Base-by-base conservation (phyloP, 2,329 filamentous ascomycete species). In the Alternaria angustiovoidea region DNA sequence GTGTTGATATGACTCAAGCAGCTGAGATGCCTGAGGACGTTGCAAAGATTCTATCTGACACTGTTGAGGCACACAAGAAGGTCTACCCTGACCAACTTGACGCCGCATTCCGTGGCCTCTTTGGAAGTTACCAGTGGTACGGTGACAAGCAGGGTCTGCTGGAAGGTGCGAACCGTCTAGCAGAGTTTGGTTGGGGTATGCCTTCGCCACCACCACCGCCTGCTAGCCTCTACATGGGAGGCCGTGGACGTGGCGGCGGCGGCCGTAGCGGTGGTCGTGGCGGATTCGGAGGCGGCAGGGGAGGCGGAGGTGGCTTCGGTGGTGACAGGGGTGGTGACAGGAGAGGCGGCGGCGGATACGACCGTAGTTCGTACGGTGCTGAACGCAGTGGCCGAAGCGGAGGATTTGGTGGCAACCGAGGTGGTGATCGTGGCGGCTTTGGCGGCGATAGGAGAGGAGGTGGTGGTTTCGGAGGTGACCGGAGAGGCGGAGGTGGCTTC, bases 51-150 rank as follows among this genome's bases (percentile, higher is more conserved):
- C 82, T 91, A 48, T 64, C 75, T 5, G 71, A 83, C 14, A 46
- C 85, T 16, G 68, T 75, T 9, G 66, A 80, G 1, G 82, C 84
- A 3, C 82, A 85, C 59, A 67, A 79, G 47, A 66, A 65, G 4
- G 70, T 87, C 3, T 81, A 82, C 16, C 73, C 72, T 7, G 68
- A 74, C 4, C 62, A 81, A 44, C 81, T 87, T 57, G 69, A 69
- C 12, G 77, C 79, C 2, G 81, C 84, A 0, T 93, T 92, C 78
- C 75, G 80, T 18, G 85, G 86, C 8, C 75, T 87, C 46, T 83
- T 91, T 43, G 87, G 88, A 54, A 80, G 80, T 18, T 18, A 18
- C 18, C 75, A 79, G 36, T 80, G 82, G 72, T 73, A 79, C 52
- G 36, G 72, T 77, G 69, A 79, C 58, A 82, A 81, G 66, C 71